These are phyloP conservation scores for Psilocybe cyanescens DNA, from an alignment of 768 basidiomycete genomes.

Conservation along the genomic window DNA sequence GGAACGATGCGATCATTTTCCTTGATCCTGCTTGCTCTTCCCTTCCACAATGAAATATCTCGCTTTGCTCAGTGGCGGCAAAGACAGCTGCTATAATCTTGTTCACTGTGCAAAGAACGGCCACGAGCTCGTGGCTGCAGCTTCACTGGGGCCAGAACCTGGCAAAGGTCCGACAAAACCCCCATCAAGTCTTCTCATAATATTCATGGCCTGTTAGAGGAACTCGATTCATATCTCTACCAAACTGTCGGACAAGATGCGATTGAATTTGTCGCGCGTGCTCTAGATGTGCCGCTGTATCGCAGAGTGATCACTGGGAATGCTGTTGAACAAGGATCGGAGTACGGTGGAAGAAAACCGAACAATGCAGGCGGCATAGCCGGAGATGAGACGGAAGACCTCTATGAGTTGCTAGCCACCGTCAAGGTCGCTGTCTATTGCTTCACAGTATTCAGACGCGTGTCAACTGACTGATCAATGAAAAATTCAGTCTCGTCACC, in stretches of 20 bases:
- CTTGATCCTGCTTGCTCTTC: slow-evolving; percentile 9
- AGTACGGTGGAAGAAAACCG: slow-evolving; percentile 79
- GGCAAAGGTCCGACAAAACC: slow-evolving; percentile 74
- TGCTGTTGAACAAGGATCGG: slow-evolving; percentile 78
- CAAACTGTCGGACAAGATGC: slow-evolving; percentile 99
- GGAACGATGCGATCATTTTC: slow-evolving; percentile 21
- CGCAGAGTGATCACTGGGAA: slow-evolving; percentile 79
- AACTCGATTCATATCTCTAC: slow-evolving; percentile 97
- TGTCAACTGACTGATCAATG: background rate
- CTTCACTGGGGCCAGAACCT: slow-evolving; percentile 80
- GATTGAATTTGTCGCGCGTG: slow-evolving; percentile 82
- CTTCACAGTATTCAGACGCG: background rate
- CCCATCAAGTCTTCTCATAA: slow-evolving; percentile 24
- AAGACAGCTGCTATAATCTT: slow-evolving; percentile 97
- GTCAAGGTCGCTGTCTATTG: slow-evolving; percentile 66
- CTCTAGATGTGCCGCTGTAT: slow-evolving; percentile 87
- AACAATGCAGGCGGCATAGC: slow-evolving; percentile 47
- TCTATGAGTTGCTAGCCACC: slow-evolving; percentile 67
- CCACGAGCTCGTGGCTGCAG: slow-evolving; percentile 87
- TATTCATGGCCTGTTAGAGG: slow-evolving; percentile 62
- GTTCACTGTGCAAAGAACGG: slow-evolving; percentile 86
- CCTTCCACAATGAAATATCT: slow-evolving; percentile 79
- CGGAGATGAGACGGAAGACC: slow-evolving; percentile 97
- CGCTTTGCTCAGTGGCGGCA: slow-evolving; percentile 94
- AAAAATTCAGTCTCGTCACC: slow-evolving; percentile 62